A percentile compares a stretch with the other conserved stretches of the same genome.
These are phyloP conservation scores for Aureococcus anophagefferens DNA, from an alignment of 108 stramenopile species.

Conservation along the genomic window DNA sequence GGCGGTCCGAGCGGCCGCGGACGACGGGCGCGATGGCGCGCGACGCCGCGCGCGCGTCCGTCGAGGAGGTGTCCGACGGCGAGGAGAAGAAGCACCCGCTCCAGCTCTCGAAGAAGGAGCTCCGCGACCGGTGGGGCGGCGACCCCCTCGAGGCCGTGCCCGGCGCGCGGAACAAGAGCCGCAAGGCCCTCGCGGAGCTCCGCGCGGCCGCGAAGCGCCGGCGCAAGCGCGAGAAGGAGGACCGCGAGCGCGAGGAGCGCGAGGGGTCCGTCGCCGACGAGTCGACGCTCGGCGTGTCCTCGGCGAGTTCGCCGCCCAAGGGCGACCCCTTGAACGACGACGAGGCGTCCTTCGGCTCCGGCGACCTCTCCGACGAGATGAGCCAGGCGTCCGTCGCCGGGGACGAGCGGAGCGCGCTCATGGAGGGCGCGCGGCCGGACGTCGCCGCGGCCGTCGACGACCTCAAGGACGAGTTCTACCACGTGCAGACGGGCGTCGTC, in stretches of 20 bases:
- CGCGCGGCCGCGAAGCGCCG: constrained; percentile 1
- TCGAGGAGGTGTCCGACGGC: neutral
- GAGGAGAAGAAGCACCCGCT: neutral
- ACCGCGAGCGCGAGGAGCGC: neutral
- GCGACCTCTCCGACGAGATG: neutral
- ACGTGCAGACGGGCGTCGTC: constrained; percentile 10
- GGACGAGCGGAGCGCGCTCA: neutral
- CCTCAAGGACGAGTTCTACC: constrained; percentile 17
- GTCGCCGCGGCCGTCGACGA: too few relatives aligned
- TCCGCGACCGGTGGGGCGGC: neutral
- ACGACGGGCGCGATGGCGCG: neutral
- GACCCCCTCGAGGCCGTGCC: neutral
- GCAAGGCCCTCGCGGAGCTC: constrained; percentile 8
- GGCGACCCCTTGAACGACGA: neutral
- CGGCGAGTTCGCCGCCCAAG: too few relatives aligned
- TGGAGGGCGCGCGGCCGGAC: too few relatives aligned
- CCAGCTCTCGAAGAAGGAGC: constrained; percentile 2
- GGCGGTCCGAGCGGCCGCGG: too few relatives aligned
- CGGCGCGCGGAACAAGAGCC: constrained; percentile 2
- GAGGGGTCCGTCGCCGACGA: neutral
- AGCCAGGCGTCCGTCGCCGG: neutral
- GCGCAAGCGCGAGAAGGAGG: neutral
- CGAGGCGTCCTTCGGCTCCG: too few relatives aligned
- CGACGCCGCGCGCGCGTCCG: neutral
- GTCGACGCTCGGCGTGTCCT: too few relatives aligned